Conservation (phyloP, 1,139 yeast genomes). For the Entelexis paramagnoliae region DNA sequence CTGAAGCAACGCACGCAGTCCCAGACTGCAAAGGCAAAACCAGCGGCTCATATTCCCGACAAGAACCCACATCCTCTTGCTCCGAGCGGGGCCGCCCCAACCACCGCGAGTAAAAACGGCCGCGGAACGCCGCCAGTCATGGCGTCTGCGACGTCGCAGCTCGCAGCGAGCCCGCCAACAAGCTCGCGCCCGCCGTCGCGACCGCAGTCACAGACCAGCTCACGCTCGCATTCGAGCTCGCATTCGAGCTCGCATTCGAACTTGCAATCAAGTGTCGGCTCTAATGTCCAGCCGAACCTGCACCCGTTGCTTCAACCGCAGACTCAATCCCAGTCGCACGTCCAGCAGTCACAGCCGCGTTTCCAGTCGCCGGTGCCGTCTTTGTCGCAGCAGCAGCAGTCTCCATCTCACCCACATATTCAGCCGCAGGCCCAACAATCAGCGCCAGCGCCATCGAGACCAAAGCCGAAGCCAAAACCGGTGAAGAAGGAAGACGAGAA, state of each 20-base stretch:
- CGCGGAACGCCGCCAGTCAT: neutral
- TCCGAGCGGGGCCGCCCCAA: neutral
- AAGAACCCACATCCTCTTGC: neutral
- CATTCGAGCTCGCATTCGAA: neutral
- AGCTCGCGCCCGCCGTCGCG: neutral
- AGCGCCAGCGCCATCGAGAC: neutral
- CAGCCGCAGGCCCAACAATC: neutral
- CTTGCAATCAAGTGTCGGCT: too few relatives aligned
- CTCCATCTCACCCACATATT: neutral
- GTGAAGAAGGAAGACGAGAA: conserved; percentile 14
- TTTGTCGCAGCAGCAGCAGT: neutral
- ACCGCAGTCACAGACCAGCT: neutral
- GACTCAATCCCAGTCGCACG: neutral
- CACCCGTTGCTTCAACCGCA: neutral
- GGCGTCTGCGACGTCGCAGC: neutral
- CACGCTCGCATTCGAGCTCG: neutral
- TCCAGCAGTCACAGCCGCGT: neutral
- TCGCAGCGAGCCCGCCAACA: neutral
- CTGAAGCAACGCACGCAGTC: conserved; percentile 16
- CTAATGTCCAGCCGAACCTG: too few relatives aligned
- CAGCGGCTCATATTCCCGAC: neutral
- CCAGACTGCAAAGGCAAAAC: conserved; percentile 1
- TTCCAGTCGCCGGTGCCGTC: neutral
- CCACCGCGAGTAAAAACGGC: neutral
- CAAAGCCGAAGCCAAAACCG: neutral